phyloP scores from a whole-genome alignment of 192 early-diverging fungal genomes.

The Mortierella claussenii region DNA sequence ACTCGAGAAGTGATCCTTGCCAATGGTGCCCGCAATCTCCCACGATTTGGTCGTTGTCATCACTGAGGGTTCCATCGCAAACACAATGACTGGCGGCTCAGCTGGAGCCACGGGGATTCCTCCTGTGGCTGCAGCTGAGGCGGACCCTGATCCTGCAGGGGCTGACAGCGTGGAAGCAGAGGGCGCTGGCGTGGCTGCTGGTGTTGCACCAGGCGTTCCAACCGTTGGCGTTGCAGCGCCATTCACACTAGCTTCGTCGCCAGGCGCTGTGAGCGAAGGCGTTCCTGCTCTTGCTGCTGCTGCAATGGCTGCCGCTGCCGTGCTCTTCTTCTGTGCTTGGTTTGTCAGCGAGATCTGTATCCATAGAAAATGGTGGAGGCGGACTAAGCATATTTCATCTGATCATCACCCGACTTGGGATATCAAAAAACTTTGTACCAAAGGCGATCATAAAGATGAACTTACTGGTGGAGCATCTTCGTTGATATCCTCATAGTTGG shows the following conservation, averaged over 20 bases:
- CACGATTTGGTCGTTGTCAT: conserved; percentile 36
- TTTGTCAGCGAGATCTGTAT: conserved; percentile 29
- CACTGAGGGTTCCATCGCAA: conserved; percentile 50
- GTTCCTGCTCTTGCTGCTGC: conserved; percentile 47
- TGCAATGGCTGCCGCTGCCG: conserved; percentile 18
- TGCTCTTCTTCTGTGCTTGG: conserved; percentile 27
- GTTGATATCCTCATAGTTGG: conserved; percentile 50
- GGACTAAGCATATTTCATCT: not conserved
- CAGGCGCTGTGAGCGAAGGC: conserved; percentile 17
- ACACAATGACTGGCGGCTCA: conserved; percentile 3
- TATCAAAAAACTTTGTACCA: no score
- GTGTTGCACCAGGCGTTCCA: conserved; percentile 30
- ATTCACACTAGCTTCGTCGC: conserved; percentile 16
- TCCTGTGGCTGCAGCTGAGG: not conserved
- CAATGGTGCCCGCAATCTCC: conserved; percentile 48
- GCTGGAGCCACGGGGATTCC: not conserved
- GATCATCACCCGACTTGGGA: no score
- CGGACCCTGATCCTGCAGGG: not conserved
- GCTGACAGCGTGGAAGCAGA: conserved; percentile 15
- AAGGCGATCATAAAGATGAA: not conserved
- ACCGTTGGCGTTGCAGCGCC: conserved; percentile 6
- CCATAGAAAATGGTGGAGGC: not conserved
- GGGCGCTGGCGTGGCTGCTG: conserved; percentile 22
- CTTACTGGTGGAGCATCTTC: conserved; percentile 51
- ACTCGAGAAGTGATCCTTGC: conserved; percentile 47